A percentile compares a stretch with the other conserved stretches of the same genome.
Evolutionary conservation across 495 filamentous ascomycete genomes (phyloP).

Genomic region (Penicillium cosmopolitanum): DNA sequence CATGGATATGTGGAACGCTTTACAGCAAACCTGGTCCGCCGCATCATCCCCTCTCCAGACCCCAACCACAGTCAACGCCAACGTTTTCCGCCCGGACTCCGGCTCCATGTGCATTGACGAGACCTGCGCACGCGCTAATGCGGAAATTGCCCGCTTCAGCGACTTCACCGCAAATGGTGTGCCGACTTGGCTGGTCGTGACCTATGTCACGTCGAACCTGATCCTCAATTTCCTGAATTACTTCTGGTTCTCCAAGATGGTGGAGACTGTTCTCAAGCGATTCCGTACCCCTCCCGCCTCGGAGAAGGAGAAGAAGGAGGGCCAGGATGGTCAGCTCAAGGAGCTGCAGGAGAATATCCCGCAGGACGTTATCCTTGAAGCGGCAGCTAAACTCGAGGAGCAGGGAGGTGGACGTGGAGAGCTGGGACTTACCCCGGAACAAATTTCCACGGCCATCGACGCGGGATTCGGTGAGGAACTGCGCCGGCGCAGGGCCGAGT

Average conservation of each 20-base stretch:
- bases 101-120: constrained; percentile 39
- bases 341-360: constrained; percentile 34
- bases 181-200: constrained; percentile 77
- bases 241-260: constrained; percentile 98
- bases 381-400: constrained; percentile 39
- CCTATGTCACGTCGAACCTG: constrained; percentile 78
- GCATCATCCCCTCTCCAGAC: constrained; percentile 25
- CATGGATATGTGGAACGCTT: constrained; percentile 73
- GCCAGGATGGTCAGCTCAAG: constrained; percentile 1
- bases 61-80: constrained; percentile 37
- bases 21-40: constrained; percentile 51
- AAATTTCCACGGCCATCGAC: constrained; percentile 34
- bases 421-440: constrained; percentile 21
- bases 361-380: constrained; percentile 41
- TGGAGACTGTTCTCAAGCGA: constrained; percentile 83
- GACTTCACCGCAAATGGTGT: constrained; percentile 52
- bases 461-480: constrained; percentile 29
- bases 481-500: constrained; percentile 25
- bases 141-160: constrained; percentile 57
- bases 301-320: constrained; percentile 19
- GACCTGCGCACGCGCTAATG: constrained; percentile 39
- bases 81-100: constrained; percentile 38
- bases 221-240: constrained; percentile 87
- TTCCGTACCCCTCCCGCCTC: constrained; percentile 58
- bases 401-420: constrained; percentile 40